These are phyloP conservation scores for Neckera pumila DNA, from an alignment of 225 moss, liverwort and hornwort species.

Conservation along the genomic window DNA sequence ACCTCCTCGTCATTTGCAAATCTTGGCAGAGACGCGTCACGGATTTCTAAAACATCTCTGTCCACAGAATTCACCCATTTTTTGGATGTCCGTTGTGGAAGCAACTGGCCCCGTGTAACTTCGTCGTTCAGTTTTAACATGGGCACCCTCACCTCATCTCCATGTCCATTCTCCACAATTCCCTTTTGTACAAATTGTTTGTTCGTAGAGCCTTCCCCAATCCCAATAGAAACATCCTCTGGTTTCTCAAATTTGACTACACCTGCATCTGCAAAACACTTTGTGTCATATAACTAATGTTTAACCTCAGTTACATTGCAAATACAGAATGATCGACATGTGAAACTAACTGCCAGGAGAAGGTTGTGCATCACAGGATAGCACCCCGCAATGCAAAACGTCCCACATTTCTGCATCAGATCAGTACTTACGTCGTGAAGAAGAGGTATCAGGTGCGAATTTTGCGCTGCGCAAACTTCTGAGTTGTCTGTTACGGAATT, in stretches of 20 bases:
- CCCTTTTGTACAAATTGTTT: neutral
- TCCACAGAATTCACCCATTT: slow-evolving; percentile 22
- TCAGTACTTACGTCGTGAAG: slow-evolving; percentile 7
- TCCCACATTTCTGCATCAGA: neutral
- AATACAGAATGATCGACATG: neutral
- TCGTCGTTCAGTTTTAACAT: slow-evolving; percentile 7
- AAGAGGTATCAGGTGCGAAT: neutral
- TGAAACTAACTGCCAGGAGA: neutral
- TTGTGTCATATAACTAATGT: neutral
- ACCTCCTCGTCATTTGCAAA: slow-evolving; percentile 72
- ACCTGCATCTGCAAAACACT: slow-evolving; percentile 16
- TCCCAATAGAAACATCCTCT: neutral
- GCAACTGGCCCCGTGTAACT: slow-evolving; percentile 1
- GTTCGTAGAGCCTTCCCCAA: neutral
- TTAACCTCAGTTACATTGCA: neutral
- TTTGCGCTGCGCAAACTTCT: slow-evolving; percentile 28
- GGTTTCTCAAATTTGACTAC: slow-evolving; percentile 5
- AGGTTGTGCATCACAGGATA: neutral
- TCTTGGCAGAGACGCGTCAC: slow-evolving; percentile 23
- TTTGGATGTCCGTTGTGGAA: slow-evolving; percentile 25
- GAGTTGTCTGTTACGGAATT: slow-evolving; percentile 6
- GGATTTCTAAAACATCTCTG: slow-evolving; percentile 25
- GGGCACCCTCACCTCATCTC: neutral
- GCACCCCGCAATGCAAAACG: neutral
- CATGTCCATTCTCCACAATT: neutral